Base-by-base conservation (phyloP, 2,329 filamentous ascomycete genomes). In the Talaromyces sp. region DNA sequence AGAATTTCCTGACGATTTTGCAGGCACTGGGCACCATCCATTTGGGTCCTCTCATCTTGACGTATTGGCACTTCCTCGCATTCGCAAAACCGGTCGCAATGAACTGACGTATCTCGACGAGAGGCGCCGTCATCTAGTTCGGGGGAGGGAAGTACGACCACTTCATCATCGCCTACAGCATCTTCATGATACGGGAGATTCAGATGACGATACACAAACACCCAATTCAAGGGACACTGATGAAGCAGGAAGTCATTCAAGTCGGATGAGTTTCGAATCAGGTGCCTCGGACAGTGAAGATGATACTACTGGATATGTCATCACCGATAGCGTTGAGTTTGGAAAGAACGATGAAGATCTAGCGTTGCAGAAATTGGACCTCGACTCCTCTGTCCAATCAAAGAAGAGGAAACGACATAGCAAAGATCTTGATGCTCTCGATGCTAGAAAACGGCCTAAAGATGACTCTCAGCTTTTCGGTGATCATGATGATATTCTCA, bases 391-490 rank as follows among this genome's bases (percentile, higher is more conserved):
- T 25, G 77, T 82, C 27, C 77, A 75, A 42, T 82, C 81, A n/a
- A 80, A 79, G 73, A 95, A 96, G 73, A 87, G 90, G 65, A 95
- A 93, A 74, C 81, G 91, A 44, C 85, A 89, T 52, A 32, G 42
- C 44, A 79, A 87, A 52, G 44, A 47, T 25, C 22, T 47, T 15
- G 86, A 88, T 42, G 84, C 90, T 22, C 85, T 90, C 62, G 84
- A 84, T 59, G 84, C 88, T 54, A 85, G 90, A 57, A 95, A 96
- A 74, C 86, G 91, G 55, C 89, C 88, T 68, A 93, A 92, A 78
- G 92, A 91, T 72, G 90, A 93, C 62, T 90, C 93, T 68, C 90
- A 92, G 67, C 80, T 93, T 5, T 92, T 92, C 70, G 87, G 85
- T 15, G 80, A 89, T 52, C 84, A 82, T 72, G 78, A 81, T 49